A percentile compares a stretch with the other conserved stretches of the same genome.
phyloP scores from a whole-genome alignment of 78 protist species.

The Diacronema lutheri region DNA sequence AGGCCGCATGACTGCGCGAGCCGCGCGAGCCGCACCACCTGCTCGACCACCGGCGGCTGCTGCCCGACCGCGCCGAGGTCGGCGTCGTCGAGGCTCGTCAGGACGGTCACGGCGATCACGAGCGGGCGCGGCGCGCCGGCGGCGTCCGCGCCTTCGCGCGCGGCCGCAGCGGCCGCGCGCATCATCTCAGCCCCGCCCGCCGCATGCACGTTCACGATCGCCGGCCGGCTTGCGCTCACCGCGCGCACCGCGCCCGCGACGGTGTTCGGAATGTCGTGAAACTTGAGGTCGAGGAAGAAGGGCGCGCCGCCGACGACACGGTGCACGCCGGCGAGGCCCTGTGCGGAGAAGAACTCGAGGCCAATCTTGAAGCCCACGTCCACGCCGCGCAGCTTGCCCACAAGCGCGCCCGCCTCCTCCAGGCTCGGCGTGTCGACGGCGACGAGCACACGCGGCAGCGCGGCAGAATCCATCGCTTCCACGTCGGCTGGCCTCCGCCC shows the following conservation, averaged over 20 bases:
- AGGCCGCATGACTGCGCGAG: neutral
- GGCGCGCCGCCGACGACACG: neutral
- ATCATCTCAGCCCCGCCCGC: neutral
- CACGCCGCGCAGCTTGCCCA: neutral
- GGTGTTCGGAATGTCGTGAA: conserved; percentile 21
- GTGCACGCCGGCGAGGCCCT: neutral
- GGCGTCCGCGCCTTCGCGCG: neutral
- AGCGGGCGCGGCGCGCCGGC: neutral
- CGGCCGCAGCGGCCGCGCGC: neutral
- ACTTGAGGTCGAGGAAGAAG: conserved; percentile 9
- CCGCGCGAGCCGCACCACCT: conserved; percentile 5
- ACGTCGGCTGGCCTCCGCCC: too few relatives aligned
- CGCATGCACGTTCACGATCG: neutral
- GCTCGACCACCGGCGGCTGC: neutral
- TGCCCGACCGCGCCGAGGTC: neutral
- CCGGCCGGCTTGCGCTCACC: too few relatives aligned
- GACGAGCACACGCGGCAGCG: neutral
- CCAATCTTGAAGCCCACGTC: neutral
- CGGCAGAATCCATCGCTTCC: neutral
- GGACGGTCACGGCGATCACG: neutral
- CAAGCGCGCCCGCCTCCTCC: neutral
- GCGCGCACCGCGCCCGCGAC: conserved; percentile 5
- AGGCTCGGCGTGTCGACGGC: conserved; percentile 6
- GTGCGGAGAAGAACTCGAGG: neutral
- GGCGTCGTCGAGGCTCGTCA: neutral